phyloP scores from a whole-genome alignment of 2,329 filamentous ascomycete species.

The Aspergillus bombycis region DNA sequence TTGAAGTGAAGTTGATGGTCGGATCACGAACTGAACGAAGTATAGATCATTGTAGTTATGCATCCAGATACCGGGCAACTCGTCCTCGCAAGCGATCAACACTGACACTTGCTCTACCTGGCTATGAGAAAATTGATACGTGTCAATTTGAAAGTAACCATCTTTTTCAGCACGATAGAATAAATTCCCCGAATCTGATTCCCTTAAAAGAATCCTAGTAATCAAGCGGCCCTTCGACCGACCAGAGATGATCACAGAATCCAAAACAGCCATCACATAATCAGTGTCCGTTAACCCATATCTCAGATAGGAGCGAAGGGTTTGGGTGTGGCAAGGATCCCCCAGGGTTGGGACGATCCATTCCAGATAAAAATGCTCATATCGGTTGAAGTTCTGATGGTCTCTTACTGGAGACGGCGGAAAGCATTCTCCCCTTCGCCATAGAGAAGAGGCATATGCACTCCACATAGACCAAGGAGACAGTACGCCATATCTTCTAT shows the following conservation, averaged over 20 bases:
- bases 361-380: constrained; percentile 2
- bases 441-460: constrained; percentile 31
- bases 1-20: background rate
- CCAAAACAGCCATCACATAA: background rate
- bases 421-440: constrained; percentile 32
- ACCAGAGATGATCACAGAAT: background rate
- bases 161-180: background rate
- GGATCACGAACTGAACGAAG: background rate
- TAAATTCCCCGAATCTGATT: accelerated
- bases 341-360: background rate
- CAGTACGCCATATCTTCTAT: constrained; percentile 34
- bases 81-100: background rate
- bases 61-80: no score
- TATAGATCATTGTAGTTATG: no score
- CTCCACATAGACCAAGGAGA: constrained; percentile 32
- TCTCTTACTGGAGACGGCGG: constrained; percentile 33
- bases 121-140: no score
- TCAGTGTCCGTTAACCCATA: no score
- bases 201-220: background rate
- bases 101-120: no score
- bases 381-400: constrained; percentile 30
- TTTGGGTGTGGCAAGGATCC: background rate
- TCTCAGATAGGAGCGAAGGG: no score
- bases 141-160: no score
- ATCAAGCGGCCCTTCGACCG: background rate